Percentiles rank a stretch among this genome's conserved stretches.
Evolutionary conservation across 2,329 filamentous ascomycete genomes (phyloP).

Genomic region (Rutstroemia sp.): DNA sequence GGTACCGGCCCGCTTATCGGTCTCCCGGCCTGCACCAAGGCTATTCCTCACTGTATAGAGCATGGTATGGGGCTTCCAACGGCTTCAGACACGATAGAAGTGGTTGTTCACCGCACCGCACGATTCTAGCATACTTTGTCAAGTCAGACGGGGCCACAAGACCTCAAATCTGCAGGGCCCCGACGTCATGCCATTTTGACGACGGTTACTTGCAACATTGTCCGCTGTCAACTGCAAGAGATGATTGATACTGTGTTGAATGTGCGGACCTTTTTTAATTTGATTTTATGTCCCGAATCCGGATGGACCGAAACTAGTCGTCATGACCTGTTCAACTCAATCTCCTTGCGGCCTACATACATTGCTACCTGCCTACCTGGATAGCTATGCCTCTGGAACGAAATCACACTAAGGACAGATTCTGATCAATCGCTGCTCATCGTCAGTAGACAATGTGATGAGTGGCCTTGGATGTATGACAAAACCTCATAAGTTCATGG

Average conservation of each 20-base stretch:
- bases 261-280: slow-evolving; percentile 1
- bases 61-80: slow-evolving; percentile 4
- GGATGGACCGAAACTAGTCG: neutral
- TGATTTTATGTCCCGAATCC: neutral
- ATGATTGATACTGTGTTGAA: slow-evolving; percentile 6
- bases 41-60: slow-evolving; percentile 8
- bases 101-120: slow-evolving; percentile 11
- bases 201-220: slow-evolving; percentile 18
- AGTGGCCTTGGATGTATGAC: neutral
- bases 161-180: slow-evolving; percentile 21
- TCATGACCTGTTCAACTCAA: neutral
- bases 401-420: neutral
- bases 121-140: neutral
- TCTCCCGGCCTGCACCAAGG: slow-evolving; percentile 4
- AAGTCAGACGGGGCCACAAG: slow-evolving; percentile 13
- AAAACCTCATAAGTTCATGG: neutral
- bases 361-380: neutral
- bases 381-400: neutral
- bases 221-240: slow-evolving; percentile 21
- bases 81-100: slow-evolving; percentile 7
- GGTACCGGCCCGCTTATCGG: slow-evolving; percentile 6
- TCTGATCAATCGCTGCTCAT: slow-evolving; percentile 12
- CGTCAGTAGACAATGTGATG: slow-evolving; percentile 16
- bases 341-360: neutral
- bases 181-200: slow-evolving; percentile 23